A percentile compares a stretch with the other conserved stretches of the same genome.
Conservation (phyloP, 345 rosid genomes). For the Eucalyptus polybractea region DNA sequence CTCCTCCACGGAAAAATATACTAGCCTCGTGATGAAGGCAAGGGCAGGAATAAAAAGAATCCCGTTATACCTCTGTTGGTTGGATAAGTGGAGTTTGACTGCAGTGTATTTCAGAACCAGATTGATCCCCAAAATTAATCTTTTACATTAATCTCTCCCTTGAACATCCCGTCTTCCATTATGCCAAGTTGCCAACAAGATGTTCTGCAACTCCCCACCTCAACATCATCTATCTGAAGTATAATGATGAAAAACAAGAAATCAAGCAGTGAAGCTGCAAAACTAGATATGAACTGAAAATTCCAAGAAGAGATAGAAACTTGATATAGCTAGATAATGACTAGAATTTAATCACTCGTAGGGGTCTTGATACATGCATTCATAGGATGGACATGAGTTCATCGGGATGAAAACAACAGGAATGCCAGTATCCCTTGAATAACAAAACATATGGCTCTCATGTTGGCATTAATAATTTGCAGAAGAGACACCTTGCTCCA, state of each 20-base stretch:
- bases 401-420: neutral
- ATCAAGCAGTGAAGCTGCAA: neutral
- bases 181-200: neutral
- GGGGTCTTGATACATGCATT: neutral
- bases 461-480: neutral
- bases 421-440: neutral
- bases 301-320: neutral
- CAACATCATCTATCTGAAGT: neutral
- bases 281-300: neutral
- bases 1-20: neutral
- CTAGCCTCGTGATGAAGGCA: neutral
- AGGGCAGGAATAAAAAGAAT: neutral
- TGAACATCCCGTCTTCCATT: neutral
- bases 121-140: neutral
- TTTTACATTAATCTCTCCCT: neutral
- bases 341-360: neutral
- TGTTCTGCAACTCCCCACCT: neutral
- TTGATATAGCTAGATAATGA: neutral
- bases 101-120: neutral
- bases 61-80: neutral
- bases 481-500: neutral
- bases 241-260: neutral
- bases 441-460: neutral
- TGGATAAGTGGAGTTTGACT: neutral
- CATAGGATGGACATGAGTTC: neutral